Evolutionary conservation across 2,329 filamentous ascomycete species (phyloP).

Genomic region (Raffaelea ambrosiae): DNA sequence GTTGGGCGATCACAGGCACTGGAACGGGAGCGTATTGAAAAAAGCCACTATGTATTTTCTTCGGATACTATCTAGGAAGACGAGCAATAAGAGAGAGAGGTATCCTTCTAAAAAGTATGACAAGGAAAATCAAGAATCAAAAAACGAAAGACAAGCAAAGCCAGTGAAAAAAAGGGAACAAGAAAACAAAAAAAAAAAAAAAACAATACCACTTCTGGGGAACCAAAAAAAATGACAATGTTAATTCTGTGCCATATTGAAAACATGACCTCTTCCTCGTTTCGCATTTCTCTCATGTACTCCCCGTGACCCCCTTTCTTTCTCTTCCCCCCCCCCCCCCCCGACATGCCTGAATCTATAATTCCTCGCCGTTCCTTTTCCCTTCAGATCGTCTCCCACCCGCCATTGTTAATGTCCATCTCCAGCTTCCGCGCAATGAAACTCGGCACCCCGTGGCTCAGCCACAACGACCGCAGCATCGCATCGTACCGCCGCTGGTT

Average conservation of each 20-base stretch:
- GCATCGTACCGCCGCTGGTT: constrained; percentile 93
- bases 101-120: no score
- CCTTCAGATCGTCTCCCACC: constrained; percentile 75
- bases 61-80: no score
- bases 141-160: background rate
- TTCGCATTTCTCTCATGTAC: no score
- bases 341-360: no score
- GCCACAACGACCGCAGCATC: constrained; percentile 75
- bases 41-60: no score
- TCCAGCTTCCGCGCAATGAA: constrained; percentile 86
- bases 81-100: background rate
- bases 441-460: constrained; percentile 79
- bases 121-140: background rate
- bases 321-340: no score
- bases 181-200: background rate
- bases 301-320: no score
- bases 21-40: background rate
- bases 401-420: constrained; percentile 92
- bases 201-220: background rate
- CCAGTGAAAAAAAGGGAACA: background rate
- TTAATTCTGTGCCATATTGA: no score
- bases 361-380: background rate
- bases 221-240: no score
- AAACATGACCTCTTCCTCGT: no score
- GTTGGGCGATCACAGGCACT: no score